Percentiles rank a stretch among this genome's conserved stretches.
Conservation (phyloP, 2,329 filamentous ascomycete genomes). For the Colletotrichum abscissum region DNA sequence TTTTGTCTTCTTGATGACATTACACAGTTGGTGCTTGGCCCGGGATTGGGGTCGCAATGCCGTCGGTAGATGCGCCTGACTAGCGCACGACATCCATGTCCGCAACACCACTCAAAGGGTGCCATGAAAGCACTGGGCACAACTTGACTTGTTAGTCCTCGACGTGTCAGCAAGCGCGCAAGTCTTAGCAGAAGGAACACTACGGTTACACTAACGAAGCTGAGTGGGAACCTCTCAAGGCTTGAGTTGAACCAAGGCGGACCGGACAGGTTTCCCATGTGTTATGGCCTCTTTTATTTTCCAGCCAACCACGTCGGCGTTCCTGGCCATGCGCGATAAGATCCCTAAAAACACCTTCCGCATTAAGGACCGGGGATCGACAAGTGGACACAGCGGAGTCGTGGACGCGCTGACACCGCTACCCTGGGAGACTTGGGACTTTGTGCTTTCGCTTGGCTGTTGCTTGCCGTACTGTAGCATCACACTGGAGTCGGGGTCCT, state of each 20-base stretch:
- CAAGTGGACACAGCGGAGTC: conserved; percentile 1
- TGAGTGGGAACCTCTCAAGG: neutral
- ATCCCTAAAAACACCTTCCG: conserved; percentile 26
- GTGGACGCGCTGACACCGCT: conserved; percentile 6
- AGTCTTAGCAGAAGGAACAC: neutral
- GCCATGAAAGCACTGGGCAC: neutral
- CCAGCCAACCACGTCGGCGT: conserved; percentile 31
- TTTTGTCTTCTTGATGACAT: neutral
- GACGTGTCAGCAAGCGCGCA: neutral
- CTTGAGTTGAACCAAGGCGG: neutral
- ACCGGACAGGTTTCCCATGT: neutral
- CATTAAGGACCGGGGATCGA: conserved; percentile 24
- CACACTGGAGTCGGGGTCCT: neutral
- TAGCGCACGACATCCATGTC: conserved; percentile 29
- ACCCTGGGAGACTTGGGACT: neutral
- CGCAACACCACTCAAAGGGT: neutral
- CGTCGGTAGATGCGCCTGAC: conserved; percentile 32
- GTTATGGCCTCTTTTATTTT: neutral
- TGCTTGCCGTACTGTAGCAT: conserved; percentile 1
- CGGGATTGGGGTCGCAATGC: conserved; percentile 15
- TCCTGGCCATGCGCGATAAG: conserved; percentile 35
- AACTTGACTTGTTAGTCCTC: neutral
- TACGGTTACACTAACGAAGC: neutral
- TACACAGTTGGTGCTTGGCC: neutral
- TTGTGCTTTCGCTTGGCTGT: neutral